Percentiles rank a stretch among this genome's conserved stretches.
These are phyloP conservation scores for Cucumis melo DNA, from an alignment of 306 rosid genomes.

Conservation along the genomic window DNA sequence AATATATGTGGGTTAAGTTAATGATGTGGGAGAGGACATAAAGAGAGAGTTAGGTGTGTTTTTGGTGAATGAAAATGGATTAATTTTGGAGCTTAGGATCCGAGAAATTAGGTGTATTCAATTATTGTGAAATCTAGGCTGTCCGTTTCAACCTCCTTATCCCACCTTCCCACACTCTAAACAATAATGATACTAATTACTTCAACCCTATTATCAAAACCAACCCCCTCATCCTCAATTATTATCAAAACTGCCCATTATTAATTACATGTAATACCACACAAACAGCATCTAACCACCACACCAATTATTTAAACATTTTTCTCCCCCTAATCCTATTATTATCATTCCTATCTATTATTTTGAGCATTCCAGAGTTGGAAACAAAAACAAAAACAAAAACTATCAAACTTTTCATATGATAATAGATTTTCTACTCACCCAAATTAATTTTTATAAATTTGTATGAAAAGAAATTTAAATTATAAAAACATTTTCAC, in stretches of 20 bases:
- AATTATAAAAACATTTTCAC: no score
- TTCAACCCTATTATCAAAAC: background rate
- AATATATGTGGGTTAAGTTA: no score
- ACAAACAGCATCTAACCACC: background rate
- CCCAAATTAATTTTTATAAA: no score
- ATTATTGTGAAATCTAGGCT: constrained; percentile 1
- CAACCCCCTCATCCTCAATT: background rate
- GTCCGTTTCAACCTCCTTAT: background rate
- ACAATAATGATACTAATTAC: background rate
- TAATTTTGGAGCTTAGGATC: background rate
- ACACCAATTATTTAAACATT: background rate
- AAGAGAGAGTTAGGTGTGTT: background rate
- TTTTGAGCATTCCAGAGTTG: no score
- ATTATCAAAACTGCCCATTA: background rate
- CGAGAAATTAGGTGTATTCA: background rate
- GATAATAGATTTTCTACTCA: no score
- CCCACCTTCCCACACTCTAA: background rate
- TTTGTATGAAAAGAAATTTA: no score
- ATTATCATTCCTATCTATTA: no score
- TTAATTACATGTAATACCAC: no score
- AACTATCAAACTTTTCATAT: no score
- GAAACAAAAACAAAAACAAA: no score
- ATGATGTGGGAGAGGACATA: background rate
- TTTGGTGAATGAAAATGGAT: background rate
- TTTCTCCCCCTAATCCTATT: background rate